These are phyloP conservation scores for Coniophora puteana DNA, from an alignment of 1,284 basidiomycete species.

Conservation along the genomic window DNA sequence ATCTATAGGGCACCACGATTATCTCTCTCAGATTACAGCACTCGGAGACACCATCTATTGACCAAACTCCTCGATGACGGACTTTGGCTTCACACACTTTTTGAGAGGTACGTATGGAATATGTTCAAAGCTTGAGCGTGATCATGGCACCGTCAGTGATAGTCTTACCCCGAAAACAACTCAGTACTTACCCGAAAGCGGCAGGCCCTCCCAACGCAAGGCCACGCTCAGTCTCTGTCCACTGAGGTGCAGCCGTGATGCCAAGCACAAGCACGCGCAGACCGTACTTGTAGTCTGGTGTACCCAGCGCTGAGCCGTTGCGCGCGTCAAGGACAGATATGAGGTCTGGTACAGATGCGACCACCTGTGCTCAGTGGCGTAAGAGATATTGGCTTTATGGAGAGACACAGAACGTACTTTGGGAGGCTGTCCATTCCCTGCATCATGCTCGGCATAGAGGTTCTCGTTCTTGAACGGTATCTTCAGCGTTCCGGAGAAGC, in stretches of 20 bases:
- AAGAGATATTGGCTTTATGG: constrained; percentile 7
- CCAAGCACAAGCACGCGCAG: constrained; percentile 54
- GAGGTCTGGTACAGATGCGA: constrained; percentile 53
- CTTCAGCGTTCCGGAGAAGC: constrained; percentile 24
- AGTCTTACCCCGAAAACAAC: background rate
- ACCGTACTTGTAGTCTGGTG: constrained; percentile 47
- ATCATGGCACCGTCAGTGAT: constrained; percentile 3
- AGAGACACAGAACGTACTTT: constrained; percentile 2
- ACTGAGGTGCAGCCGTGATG: constrained; percentile 52
- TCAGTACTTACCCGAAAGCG: constrained; percentile 27
- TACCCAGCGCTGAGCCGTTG: constrained; percentile 51
- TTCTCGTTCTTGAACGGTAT: constrained; percentile 68
- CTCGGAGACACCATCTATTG: background rate
- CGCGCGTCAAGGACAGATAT: constrained; percentile 57
- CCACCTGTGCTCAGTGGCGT: constrained; percentile 17
- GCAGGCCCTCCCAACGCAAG: constrained; percentile 48
- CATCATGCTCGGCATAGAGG: constrained; percentile 37
- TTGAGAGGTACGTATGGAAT: constrained; percentile 31
- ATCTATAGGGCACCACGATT: too few relatives aligned
- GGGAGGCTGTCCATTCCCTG: constrained; percentile 23
- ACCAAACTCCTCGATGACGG: constrained; percentile 33
- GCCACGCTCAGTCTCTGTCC: constrained; percentile 49
- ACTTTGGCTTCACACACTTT: constrained; percentile 29
- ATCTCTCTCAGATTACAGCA: background rate
- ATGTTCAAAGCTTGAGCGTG: constrained; percentile 28